These are phyloP conservation scores for Starmerella bombi DNA, from an alignment of 805 yeast species.

Conservation along the genomic window DNA sequence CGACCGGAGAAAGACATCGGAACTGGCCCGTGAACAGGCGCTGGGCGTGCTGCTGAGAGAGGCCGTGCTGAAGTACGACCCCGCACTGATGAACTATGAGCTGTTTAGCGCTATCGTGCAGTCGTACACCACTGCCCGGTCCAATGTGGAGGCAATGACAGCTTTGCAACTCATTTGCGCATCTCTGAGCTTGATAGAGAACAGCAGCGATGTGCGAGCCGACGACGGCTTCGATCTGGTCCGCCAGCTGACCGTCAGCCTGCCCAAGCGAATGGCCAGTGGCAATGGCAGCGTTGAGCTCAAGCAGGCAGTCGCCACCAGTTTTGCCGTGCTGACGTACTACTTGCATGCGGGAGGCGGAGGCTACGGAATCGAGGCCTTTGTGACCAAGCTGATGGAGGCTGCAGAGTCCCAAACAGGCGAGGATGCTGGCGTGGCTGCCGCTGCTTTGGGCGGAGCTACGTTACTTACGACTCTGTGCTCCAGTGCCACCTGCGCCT, in stretches of 20 bases:
- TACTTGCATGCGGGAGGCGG: slow-evolving; percentile 26
- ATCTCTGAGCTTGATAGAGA: slow-evolving; percentile 20
- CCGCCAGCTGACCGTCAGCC: slow-evolving; percentile 6
- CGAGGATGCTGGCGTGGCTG: slow-evolving; percentile 17
- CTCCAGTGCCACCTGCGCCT: slow-evolving; percentile 12
- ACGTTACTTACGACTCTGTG: slow-evolving; percentile 24
- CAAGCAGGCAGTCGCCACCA: slow-evolving; percentile 22
- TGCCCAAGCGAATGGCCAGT: slow-evolving; percentile 12
- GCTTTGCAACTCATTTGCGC: slow-evolving; percentile 25
- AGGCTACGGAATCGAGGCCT: slow-evolving; percentile 25
- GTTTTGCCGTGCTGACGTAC: slow-evolving; percentile 24
- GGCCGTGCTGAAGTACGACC: slow-evolving; percentile 26
- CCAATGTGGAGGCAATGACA: slow-evolving; percentile 24
- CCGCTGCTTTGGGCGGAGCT: slow-evolving; percentile 23
- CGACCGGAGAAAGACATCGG: slow-evolving; percentile 25
- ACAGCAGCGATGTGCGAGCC: slow-evolving; percentile 16
- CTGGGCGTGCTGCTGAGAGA: slow-evolving; percentile 21
- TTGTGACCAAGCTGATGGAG: slow-evolving; percentile 20
- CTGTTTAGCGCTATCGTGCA: slow-evolving; percentile 18
- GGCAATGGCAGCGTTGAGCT: slow-evolving; percentile 3
- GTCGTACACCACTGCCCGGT: slow-evolving; percentile 21
- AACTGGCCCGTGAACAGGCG: slow-evolving; percentile 27
- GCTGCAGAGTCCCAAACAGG: slow-evolving; percentile 22
- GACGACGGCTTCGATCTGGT: slow-evolving; percentile 17
- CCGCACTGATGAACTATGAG: slow-evolving; percentile 19